phyloP scores from a whole-genome alignment of 305 asterid species.

The Plantago rigida region DNA sequence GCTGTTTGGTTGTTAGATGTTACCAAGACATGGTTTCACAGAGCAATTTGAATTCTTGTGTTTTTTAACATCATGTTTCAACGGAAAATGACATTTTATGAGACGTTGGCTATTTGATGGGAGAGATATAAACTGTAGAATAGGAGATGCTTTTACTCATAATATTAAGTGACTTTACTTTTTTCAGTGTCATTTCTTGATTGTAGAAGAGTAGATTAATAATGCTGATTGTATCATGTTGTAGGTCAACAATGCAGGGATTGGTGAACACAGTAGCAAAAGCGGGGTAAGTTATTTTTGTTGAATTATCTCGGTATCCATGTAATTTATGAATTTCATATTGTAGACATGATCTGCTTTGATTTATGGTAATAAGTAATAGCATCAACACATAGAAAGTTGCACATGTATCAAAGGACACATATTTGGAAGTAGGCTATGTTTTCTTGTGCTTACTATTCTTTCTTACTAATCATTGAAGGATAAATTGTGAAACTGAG shows the following conservation, averaged over 20 bases:
- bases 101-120: not conserved
- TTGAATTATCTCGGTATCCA: not conserved
- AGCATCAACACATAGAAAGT: no score
- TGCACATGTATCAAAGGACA: no score
- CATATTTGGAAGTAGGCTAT: not conserved
- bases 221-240: not conserved
- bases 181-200: not conserved
- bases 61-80: not conserved
- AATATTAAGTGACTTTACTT: not conserved
- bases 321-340: not conserved
- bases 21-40: not conserved
- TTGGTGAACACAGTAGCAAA: constrained; percentile 29
- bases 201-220: not conserved
- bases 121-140: not conserved
- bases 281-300: constrained; percentile 14
- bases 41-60: no score
- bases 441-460: not conserved
- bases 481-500: not conserved
- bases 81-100: not conserved
- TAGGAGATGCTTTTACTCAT: not conserved
- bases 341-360: not conserved
- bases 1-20: not conserved
- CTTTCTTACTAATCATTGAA: not conserved
- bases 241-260: constrained; percentile 54
- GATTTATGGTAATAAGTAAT: no score